A percentile compares a stretch with the other conserved stretches of the same genome.
Conservation (phyloP, 495 filamentous ascomycete species). For the Tuber microsphaerosporum region DNA sequence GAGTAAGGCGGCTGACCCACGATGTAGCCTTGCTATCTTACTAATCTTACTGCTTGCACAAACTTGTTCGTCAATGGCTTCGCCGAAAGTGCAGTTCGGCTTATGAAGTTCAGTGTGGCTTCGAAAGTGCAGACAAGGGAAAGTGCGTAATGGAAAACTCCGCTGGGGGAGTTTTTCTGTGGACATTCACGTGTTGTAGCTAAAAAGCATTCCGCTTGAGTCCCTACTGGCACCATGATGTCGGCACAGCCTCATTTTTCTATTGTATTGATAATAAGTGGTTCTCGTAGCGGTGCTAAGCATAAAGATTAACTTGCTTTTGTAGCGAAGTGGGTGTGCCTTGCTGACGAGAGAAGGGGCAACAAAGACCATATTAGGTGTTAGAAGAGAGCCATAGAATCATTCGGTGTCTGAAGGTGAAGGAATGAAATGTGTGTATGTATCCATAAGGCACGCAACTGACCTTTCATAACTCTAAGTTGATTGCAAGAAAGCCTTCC, state of each 20-base stretch:
- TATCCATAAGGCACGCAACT: not conserved
- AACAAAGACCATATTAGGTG: not conserved
- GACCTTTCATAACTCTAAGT: not conserved
- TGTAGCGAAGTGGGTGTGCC: not conserved
- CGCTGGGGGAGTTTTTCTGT: not conserved
- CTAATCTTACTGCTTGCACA: not conserved
- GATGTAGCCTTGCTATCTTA: not conserved
- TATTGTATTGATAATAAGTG: not conserved
- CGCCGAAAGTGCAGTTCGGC: not conserved
- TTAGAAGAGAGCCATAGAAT: not conserved
- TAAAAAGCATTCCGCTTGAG: not conserved
- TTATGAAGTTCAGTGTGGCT: not conserved
- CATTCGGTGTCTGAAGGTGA: not conserved
- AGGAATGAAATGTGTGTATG: not conserved
- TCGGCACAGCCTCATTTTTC: not conserved
- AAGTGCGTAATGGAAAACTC: not conserved
- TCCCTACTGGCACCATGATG: not conserved
- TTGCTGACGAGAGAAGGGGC: not conserved
- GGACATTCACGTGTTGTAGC: not conserved
- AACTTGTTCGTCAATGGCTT: not conserved
- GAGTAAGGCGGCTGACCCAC: not conserved
- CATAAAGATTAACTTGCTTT: not conserved
- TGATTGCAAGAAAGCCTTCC: not conserved
- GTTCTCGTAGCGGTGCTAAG: not conserved
- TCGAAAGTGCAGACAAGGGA: not conserved